Evolutionary conservation across 1,284 basidiomycete genomes (phyloP).

Genomic region (Ustilago xerochloae): DNA sequence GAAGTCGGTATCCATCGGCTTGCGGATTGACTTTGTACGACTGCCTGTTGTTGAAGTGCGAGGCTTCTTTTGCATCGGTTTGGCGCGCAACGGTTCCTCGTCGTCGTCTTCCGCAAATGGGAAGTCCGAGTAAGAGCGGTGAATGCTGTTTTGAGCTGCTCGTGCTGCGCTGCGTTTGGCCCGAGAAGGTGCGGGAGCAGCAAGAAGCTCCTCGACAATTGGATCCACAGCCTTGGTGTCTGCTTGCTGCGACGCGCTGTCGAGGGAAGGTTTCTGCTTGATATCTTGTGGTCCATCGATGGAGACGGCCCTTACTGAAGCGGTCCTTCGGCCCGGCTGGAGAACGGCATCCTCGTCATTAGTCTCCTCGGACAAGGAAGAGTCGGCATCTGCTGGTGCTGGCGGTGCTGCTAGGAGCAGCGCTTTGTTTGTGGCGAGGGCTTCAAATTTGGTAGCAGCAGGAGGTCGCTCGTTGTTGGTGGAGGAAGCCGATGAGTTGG

Average conservation of each 20-base stretch:
- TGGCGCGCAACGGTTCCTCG: background rate
- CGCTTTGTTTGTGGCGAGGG: background rate
- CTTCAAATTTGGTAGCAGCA: background rate
- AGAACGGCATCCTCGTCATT: background rate
- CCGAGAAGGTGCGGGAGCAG: background rate
- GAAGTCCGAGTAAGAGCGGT: constrained; percentile 20
- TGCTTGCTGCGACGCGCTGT: background rate
- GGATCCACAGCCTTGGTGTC: background rate
- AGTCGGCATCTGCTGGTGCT: background rate
- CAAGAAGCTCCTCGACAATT: background rate
- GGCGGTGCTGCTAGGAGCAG: background rate
- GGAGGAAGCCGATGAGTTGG: constrained; percentile 7
- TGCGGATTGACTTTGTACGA: background rate
- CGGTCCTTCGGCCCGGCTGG: background rate
- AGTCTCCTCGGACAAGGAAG: background rate
- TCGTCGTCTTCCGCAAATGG: background rate
- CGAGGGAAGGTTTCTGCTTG: background rate
- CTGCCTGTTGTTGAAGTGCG: constrained; percentile 5
- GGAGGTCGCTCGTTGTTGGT: background rate
- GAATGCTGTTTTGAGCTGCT: constrained; percentile 27
- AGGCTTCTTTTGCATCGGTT: constrained; percentile 9
- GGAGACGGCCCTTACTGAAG: background rate
- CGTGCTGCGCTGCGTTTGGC: constrained; percentile 28
- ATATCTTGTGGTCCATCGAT: background rate
- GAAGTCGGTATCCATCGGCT: background rate